Percentiles rank a stretch among this genome's conserved stretches.
Evolutionary conservation across 139 green algal species (phyloP).

Genomic region (Yamagishiella unicocca): DNA sequence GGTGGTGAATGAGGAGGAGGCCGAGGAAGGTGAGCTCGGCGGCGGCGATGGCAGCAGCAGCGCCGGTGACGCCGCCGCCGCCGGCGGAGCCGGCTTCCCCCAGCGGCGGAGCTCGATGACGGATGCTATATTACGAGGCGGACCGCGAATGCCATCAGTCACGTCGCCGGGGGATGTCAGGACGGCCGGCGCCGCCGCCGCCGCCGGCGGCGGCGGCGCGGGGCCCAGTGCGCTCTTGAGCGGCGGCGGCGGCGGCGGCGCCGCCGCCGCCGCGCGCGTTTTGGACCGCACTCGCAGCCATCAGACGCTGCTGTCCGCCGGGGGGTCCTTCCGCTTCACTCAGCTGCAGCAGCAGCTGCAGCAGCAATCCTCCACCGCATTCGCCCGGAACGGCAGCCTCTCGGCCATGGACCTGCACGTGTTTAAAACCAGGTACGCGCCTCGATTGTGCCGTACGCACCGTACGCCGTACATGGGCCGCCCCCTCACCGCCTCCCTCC

Average conservation of each 20-base stretch:
- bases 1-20: background rate
- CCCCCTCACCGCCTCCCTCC: background rate
- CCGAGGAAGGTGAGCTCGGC: background rate
- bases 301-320: background rate
- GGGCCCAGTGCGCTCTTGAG: background rate
- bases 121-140: too few relatives aligned
- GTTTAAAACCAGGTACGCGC: conserved; percentile 17
- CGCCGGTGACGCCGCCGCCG: background rate
- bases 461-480: background rate
- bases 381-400: background rate
- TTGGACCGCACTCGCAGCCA: conserved; percentile 9
- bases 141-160: too few relatives aligned
- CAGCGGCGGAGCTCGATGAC: too few relatives aligned
- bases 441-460: too few relatives aligned
- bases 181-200: background rate
- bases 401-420: background rate
- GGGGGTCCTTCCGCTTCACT: background rate
- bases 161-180: background rate
- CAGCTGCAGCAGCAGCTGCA: background rate
- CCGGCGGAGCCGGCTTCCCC: background rate
- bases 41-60: background rate
- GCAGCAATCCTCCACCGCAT: background rate
- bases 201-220: background rate
- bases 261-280: background rate
- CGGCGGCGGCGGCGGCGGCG: background rate